Evolutionary conservation across 1,284 basidiomycete genomes (phyloP).

Genomic region (Entoloma clypeatum): DNA sequence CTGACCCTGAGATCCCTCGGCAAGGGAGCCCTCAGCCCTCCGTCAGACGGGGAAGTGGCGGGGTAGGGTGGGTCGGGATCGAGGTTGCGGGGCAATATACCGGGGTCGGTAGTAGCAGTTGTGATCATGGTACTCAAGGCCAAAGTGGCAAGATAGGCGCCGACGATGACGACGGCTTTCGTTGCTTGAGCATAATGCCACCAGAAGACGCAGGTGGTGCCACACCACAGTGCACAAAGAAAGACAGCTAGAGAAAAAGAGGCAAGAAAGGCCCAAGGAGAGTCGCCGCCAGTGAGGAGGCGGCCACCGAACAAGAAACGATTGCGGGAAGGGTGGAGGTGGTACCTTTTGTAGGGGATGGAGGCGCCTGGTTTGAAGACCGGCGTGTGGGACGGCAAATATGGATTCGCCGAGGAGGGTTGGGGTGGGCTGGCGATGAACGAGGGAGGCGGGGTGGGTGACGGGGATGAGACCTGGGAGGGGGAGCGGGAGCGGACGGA

Average conservation of each 20-base stretch:
- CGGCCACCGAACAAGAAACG: slow-evolving; percentile 71
- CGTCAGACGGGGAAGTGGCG: slow-evolving; percentile 55
- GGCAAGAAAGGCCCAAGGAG: slow-evolving; percentile 70
- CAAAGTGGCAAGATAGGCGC: slow-evolving; percentile 74
- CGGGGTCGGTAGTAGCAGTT: slow-evolving; percentile 83
- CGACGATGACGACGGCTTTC: slow-evolving; percentile 68
- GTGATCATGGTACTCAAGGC: slow-evolving; percentile 74
- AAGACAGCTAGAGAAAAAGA: slow-evolving; percentile 60
- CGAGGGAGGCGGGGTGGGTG: slow-evolving; percentile 34
- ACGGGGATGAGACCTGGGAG: slow-evolving; percentile 21
- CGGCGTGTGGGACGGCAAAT: slow-evolving; percentile 47
- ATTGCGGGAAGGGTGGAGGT: slow-evolving; percentile 66
- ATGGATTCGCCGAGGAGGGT: slow-evolving; percentile 21
- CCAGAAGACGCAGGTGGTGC: slow-evolving; percentile 83
- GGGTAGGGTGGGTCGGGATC: slow-evolving; percentile 82
- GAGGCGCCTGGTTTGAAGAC: slow-evolving; percentile 38
- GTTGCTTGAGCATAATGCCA: slow-evolving; percentile 55
- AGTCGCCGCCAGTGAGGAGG: slow-evolving; percentile 81
- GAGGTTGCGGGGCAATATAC: slow-evolving; percentile 81
- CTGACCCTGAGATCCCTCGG: slow-evolving; percentile 81
- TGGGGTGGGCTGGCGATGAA: slow-evolving; percentile 37
- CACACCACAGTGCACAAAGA: slow-evolving; percentile 77
- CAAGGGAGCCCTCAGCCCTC: slow-evolving; percentile 59
- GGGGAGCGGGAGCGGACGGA: slow-evolving; percentile 15
- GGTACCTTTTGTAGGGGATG: slow-evolving; percentile 49